A percentile compares a stretch with the other conserved stretches of the same genome.
Evolutionary conservation across 257 asterid genomes (phyloP).

Genomic region (Fraxinus excelsior): DNA sequence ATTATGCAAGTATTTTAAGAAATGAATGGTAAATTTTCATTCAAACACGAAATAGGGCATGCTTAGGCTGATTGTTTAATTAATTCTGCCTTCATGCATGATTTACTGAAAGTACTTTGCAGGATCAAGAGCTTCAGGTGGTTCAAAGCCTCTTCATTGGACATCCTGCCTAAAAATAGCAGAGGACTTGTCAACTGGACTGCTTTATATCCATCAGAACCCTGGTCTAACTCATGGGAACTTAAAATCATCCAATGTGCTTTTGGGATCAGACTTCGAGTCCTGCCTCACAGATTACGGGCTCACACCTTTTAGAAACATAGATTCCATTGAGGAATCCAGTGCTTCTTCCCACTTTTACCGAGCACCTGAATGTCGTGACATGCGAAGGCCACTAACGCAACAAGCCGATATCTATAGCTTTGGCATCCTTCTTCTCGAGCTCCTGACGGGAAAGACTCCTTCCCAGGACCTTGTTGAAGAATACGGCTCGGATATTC

Average conservation of each 20-base stretch:
- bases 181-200: slow-evolving; percentile 86
- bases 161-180: slow-evolving; percentile 96
- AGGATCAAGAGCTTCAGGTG: slow-evolving; percentile 91
- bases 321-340: slow-evolving; percentile 65
- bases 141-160: slow-evolving; percentile 98
- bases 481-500: slow-evolving; percentile 79
- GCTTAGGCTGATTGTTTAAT: neutral
- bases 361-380: slow-evolving; percentile 92
- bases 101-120: slow-evolving; percentile 2
- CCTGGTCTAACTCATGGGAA: slow-evolving; percentile 91
- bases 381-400: slow-evolving; percentile 54
- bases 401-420: slow-evolving; percentile 90
- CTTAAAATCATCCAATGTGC: slow-evolving; percentile 83
- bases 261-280: slow-evolving; percentile 85
- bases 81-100: neutral
- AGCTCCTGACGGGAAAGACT: slow-evolving; percentile 88
- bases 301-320: slow-evolving; percentile 64
- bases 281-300: slow-evolving; percentile 94
- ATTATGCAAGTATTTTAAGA: neutral
- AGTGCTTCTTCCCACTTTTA: slow-evolving; percentile 87
- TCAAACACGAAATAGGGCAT: neutral
- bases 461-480: slow-evolving; percentile 96
- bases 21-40: neutral
- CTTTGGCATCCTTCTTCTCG: slow-evolving; percentile 81
- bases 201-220: slow-evolving; percentile 82